Conservation (phyloP, 306 rosid genomes). For the Pterocarpus macrocarpus region DNA sequence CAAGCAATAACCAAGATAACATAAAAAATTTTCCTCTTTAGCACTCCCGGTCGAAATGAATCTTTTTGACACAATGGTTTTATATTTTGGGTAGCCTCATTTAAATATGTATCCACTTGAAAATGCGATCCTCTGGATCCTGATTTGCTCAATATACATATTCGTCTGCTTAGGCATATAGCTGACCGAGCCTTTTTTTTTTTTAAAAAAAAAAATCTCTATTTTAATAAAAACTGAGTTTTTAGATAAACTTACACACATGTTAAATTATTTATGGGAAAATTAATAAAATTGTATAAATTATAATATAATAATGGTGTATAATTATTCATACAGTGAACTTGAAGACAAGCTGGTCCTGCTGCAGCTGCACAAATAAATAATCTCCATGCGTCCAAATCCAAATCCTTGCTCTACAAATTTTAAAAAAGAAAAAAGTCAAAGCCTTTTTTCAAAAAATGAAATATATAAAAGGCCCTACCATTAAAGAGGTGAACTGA, state of each 20-base stretch:
- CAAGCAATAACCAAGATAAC: constrained; percentile 51
- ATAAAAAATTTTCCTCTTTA: constrained; percentile 33
- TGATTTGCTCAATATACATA: not conserved
- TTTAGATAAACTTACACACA: not conserved
- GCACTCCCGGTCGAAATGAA: constrained; percentile 58
- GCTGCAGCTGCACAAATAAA: not conserved
- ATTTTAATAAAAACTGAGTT: not conserved
- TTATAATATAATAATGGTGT: not conserved
- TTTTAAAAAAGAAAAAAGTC: not conserved
- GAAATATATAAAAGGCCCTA: not conserved
- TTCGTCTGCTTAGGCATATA: no score
- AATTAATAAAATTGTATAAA: not conserved
- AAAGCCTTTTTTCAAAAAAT: not conserved
- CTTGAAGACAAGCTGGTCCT: not conserved
- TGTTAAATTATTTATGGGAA: not conserved
- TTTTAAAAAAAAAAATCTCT: no score
- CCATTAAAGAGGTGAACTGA: not conserved
- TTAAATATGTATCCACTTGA: not conserved
- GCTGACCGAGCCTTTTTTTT: no score
- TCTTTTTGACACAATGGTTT: constrained; percentile 67
- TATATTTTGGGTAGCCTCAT: constrained; percentile 26
- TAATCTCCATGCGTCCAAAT: not conserved
- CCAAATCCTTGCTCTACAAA: constrained; percentile 1
- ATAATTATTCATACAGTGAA: not conserved
- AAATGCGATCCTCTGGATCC: constrained; percentile 10